These are phyloP conservation scores for Chytridiales sp. DNA, from an alignment of 371 early-diverging fungal species.

Conservation along the genomic window DNA sequence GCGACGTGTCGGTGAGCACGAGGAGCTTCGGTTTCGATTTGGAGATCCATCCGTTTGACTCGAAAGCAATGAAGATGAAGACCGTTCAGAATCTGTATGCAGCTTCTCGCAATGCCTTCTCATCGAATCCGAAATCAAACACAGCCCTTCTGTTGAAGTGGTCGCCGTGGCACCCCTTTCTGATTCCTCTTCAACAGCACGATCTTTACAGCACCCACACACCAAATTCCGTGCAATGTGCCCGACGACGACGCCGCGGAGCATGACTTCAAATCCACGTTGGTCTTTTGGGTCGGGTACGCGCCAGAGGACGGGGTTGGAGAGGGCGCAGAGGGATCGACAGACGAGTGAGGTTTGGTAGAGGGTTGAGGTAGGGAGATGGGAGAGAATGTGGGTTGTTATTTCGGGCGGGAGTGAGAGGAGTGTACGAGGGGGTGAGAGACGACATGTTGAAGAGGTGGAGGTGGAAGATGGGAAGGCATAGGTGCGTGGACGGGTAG, in stretches of 20 bases:
- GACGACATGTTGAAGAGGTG: background rate
- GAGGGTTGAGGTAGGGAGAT: background rate
- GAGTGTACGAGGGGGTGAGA: background rate
- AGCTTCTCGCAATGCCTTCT: background rate
- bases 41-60: constrained; percentile 5
- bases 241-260: constrained; percentile 9
- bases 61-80: constrained; percentile 1
- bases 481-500: no score
- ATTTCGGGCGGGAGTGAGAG: background rate
- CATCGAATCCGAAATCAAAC: no score
- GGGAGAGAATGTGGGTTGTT: background rate
- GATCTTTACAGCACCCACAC: no score
- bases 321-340: background rate
- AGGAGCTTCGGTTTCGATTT: no score
- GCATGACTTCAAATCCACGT: constrained; percentile 5
- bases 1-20: no score
- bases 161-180: no score
- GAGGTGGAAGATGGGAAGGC: background rate
- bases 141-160: no score
- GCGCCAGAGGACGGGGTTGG: constrained; percentile 7
- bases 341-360: constrained; percentile 3
- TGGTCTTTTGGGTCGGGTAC: constrained; percentile 13
- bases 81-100: background rate
- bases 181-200: no score
- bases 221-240: constrained; percentile 2